A percentile compares a stretch with the other conserved stretches of the same genome.
phyloP scores from a whole-genome alignment of 495 filamentous ascomycete species.

The Xylaria intraflava region DNA sequence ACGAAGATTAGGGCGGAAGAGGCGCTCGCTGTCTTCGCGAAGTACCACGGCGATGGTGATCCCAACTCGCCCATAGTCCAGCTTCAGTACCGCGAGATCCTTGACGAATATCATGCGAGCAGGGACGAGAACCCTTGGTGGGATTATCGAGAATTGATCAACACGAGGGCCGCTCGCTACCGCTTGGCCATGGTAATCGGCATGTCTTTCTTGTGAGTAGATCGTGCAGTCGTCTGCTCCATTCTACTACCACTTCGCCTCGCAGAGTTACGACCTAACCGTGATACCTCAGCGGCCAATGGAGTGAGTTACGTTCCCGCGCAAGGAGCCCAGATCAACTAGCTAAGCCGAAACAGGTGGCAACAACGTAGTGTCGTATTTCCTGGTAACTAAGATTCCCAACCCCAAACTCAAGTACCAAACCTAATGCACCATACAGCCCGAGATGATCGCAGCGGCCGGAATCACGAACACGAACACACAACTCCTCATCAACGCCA shows the following conservation, averaged over 20 bases:
- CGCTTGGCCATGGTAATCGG: conserved; percentile 50
- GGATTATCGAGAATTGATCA: conserved; percentile 60
- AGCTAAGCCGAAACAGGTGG: conserved; percentile 12
- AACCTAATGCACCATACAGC: conserved; percentile 13
- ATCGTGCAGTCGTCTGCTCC: conserved; percentile 13
- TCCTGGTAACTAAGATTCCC: conserved; percentile 19
- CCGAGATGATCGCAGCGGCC: conserved; percentile 43
- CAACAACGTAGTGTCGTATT: conserved; percentile 46
- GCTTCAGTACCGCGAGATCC: conserved; percentile 54
- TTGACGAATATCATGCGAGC: conserved; percentile 46
- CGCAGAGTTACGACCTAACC: not conserved
- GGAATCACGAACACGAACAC: conserved; percentile 45
- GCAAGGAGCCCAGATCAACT: not conserved
- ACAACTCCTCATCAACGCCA: conserved; percentile 55
- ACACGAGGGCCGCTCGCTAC: conserved; percentile 43
- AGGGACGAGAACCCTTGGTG: conserved; percentile 60
- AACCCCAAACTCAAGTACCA: not conserved
- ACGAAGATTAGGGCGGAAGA: conserved; percentile 32
- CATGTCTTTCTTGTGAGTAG: conserved; percentile 47
- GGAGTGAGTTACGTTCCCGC: conserved; percentile 6
- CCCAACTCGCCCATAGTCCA: conserved; percentile 46
- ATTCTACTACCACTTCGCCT: not conserved
- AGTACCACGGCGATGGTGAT: conserved; percentile 52
- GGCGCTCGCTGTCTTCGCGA: conserved; percentile 44
- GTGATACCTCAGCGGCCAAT: conserved; percentile 12